Percentiles rank a stretch among this genome's conserved stretches.
Evolutionary conservation across 1,284 basidiomycete species (phyloP).

Genomic region (Tilletiopsis washingtonensis): DNA sequence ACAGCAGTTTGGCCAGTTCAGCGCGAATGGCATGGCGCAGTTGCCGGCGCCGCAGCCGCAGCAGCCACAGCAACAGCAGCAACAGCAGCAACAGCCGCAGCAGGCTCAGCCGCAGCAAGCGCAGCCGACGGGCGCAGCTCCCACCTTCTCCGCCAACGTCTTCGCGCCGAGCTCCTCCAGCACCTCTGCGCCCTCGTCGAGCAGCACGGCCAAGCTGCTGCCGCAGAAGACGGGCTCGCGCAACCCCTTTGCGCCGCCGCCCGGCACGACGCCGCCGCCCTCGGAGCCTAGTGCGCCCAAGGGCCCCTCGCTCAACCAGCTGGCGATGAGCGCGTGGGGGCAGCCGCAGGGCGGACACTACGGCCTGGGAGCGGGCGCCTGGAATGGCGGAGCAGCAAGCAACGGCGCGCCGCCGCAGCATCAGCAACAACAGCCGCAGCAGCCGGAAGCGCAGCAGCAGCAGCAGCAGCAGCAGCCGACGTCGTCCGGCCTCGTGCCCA

Average conservation of each 20-base stretch:
- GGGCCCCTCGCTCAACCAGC: slow-evolving; percentile 69
- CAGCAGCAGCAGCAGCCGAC: slow-evolving; percentile 11
- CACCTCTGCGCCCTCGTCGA: slow-evolving; percentile 11
- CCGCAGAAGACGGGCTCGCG: slow-evolving; percentile 86
- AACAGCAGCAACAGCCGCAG: slow-evolving; percentile 13
- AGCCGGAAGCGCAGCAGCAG: background rate
- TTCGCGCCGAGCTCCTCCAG: slow-evolving; percentile 58
- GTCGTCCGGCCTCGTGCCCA: slow-evolving; percentile 20
- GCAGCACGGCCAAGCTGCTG: slow-evolving; percentile 53
- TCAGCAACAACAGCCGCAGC: slow-evolving; percentile 9
- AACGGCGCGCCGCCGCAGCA: slow-evolving; percentile 6
- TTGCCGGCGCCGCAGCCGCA: slow-evolving; percentile 7
- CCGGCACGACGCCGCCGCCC: slow-evolving; percentile 51
- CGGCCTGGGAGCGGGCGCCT: slow-evolving; percentile 28
- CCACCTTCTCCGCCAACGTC: slow-evolving; percentile 3
- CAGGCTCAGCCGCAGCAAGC: slow-evolving; percentile 14
- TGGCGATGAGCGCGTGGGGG: slow-evolving; percentile 56
- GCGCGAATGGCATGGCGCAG: slow-evolving; percentile 9
- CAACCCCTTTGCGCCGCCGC: slow-evolving; percentile 83
- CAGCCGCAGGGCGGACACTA: slow-evolving; percentile 25
- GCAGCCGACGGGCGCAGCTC: slow-evolving; percentile 15
- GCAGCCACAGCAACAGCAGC: slow-evolving; percentile 8
- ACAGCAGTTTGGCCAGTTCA: slow-evolving; percentile 12
- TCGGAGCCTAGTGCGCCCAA: slow-evolving; percentile 57
- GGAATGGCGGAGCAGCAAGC: slow-evolving; percentile 20